A percentile compares a stretch with the other conserved stretches of the same genome.
Evolutionary conservation across 805 yeast species (phyloP).

Genomic region (Saturnispora sekii): DNA sequence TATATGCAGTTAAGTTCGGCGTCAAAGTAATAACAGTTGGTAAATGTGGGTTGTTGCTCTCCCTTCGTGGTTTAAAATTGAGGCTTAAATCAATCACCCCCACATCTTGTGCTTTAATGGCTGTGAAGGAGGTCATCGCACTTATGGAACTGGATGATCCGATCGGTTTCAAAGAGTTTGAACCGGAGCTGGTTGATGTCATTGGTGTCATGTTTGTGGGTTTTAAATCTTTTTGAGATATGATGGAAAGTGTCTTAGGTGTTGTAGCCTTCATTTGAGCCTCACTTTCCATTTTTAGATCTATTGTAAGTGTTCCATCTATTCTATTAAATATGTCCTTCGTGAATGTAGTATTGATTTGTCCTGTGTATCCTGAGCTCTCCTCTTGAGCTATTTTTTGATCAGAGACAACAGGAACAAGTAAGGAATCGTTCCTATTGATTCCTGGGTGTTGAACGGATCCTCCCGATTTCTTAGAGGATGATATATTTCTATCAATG

Average conservation of each 20-base stretch:
- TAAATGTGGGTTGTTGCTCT: slow-evolving; percentile 1
- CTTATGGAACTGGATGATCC: neutral
- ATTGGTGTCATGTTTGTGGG: neutral
- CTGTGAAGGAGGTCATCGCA: neutral
- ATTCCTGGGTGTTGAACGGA: neutral
- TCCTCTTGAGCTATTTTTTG: neutral
- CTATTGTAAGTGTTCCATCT: slow-evolving; percentile 9
- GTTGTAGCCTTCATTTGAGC: slow-evolving; percentile 9
- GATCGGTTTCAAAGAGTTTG: slow-evolving; percentile 4
- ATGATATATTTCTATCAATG: slow-evolving; percentile 9
- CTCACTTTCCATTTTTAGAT: slow-evolving; percentile 5
- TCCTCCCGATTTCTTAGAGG: slow-evolving; percentile 1
- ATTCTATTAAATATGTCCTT: slow-evolving; percentile 13
- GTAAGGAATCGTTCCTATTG: neutral
- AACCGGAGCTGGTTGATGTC: neutral
- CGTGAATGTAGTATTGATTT: slow-evolving; percentile 1
- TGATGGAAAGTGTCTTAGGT: slow-evolving; percentile 8
- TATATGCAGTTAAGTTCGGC: slow-evolving; percentile 13
- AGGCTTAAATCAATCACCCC: slow-evolving; percentile 9
- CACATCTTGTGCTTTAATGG: neutral
- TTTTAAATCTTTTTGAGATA: slow-evolving; percentile 2
- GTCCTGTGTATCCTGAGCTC: neutral
- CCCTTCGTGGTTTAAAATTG: slow-evolving; percentile 7
- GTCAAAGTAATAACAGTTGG: slow-evolving; percentile 10
- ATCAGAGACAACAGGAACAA: slow-evolving; percentile 6